Evolutionary conservation across 768 basidiomycete species (phyloP), one percentile per base, ranked within the genome.

Genomic region (Tricholoma saponaceum): DNA sequence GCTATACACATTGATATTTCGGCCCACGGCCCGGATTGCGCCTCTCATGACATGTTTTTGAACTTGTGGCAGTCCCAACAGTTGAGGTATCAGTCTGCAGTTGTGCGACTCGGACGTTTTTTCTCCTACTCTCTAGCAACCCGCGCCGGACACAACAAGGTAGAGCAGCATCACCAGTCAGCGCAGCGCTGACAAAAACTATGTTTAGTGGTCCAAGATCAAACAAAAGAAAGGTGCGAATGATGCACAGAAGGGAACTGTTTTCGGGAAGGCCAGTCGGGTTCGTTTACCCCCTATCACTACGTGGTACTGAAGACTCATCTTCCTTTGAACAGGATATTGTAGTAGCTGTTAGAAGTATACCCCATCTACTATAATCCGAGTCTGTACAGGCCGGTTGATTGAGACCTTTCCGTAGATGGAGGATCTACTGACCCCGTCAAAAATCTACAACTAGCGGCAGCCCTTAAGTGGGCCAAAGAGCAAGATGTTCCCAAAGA

Each of bases 121-220:
- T 60, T 70, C 30, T 67, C 63, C 13, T 58, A 52, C n/a, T 64
- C 57, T 33, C 58, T 54, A 39, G 54, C 54, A 33, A 46, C 22
- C n/a, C 39, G 58, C n/a, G 58, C 77, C 25, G 77, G 77, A 4
- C 77, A 79, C 56, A 79, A 77, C 59, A 79, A 79, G 69, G 78
- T 73, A 49, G 66, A 37, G 18, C 6, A 16, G 14, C 18, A 32
- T 18, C 6, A 35, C 18, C 26, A n/a, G 18, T 49, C 25, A 28
- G 26, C 16, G 2, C 1, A 28, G 14, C 28, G 1, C 5, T 16
- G 25, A 26, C 26, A 16, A 16, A 28, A 3, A 28, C 47, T 41
- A 18, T 37, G 23, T 18, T 44, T 58, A 89, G 87, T 89, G 86
- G 87, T 87, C 87, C 0, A 89, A 89, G 78, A 89, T 89, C 65